These are phyloP conservation scores for Fusarium sterilihyphosum DNA, from an alignment of 2,329 filamentous ascomycete genomes.

Conservation along the genomic window DNA sequence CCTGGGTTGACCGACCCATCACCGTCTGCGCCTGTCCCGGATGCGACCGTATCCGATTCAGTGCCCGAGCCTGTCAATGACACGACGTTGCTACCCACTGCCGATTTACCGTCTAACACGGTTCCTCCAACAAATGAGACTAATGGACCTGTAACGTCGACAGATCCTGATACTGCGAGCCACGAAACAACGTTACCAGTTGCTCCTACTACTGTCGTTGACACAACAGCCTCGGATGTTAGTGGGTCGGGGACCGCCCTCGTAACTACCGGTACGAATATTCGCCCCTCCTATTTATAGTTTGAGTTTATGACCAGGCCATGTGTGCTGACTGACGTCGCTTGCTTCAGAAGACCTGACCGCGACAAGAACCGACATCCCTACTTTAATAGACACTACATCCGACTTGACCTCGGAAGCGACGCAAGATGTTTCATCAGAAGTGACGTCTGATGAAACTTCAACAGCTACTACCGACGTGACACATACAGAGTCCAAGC, in stretches of 20 bases:
- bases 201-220: slow-evolving; percentile 25
- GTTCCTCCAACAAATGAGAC: slow-evolving; percentile 8
- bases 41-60: slow-evolving; percentile 25
- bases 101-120: slow-evolving; percentile 21
- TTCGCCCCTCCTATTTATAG: slow-evolving; percentile 20
- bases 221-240: slow-evolving; percentile 21
- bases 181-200: slow-evolving; percentile 28
- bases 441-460: slow-evolving; percentile 21
- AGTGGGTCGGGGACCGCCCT: slow-evolving; percentile 32
- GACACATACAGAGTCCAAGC: slow-evolving; percentile 6
- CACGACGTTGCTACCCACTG: slow-evolving; percentile 27
- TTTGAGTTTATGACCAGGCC: slow-evolving; percentile 17
- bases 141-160: slow-evolving; percentile 17
- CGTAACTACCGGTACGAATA: slow-evolving; percentile 37
- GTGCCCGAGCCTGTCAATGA: slow-evolving; percentile 23
- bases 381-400: slow-evolving; percentile 30
- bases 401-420: slow-evolving; percentile 27
- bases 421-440: slow-evolving; percentile 23
- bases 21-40: slow-evolving; percentile 25
- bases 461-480: slow-evolving; percentile 16
- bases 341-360: slow-evolving; percentile 26
- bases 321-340: slow-evolving; percentile 26
- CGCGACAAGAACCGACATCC: slow-evolving; percentile 28
- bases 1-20: slow-evolving; percentile 34
- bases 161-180: slow-evolving; percentile 23